Conservation (phyloP, 768 basidiomycete genomes). For the Leucocoprinus birnbaumii region DNA sequence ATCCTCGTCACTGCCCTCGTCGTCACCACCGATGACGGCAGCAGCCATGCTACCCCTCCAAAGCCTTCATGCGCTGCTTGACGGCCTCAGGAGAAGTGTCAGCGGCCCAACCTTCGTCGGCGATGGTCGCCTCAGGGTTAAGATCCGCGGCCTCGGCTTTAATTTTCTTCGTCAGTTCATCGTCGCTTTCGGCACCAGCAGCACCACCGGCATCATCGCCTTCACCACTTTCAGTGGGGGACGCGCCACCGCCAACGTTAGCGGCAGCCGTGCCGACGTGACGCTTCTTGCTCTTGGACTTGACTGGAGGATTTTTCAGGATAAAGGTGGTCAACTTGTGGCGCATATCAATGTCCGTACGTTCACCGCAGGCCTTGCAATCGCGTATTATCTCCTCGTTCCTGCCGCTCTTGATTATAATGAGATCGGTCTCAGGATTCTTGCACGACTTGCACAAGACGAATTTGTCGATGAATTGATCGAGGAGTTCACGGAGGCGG, state of each 20-base stretch:
- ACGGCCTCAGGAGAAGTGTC: slow-evolving; percentile 91
- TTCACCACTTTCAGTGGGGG: slow-evolving; percentile 32
- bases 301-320: slow-evolving; percentile 94
- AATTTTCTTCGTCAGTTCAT: slow-evolving; percentile 87
- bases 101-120: slow-evolving; percentile 85
- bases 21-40: slow-evolving; percentile 65
- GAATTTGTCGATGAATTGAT: slow-evolving; percentile 97
- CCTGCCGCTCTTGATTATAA: slow-evolving; percentile 81
- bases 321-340: slow-evolving; percentile 97
- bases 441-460: slow-evolving; percentile 97
- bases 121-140: slow-evolving; percentile 55
- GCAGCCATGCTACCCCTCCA: slow-evolving; percentile 59
- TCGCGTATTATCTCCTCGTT: slow-evolving; percentile 89
- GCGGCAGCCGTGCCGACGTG: slow-evolving; percentile 50
- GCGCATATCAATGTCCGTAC: slow-evolving; percentile 90
- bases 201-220: slow-evolving; percentile 35
- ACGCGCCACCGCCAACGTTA: slow-evolving; percentile 41
- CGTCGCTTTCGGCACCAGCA: slow-evolving; percentile 73
- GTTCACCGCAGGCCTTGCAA: slow-evolving; percentile 97
- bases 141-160: slow-evolving; percentile 85
- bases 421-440: slow-evolving; percentile 96
- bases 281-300: slow-evolving; percentile 63
- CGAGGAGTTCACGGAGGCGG: slow-evolving; percentile 92
- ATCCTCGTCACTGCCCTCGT: slow-evolving; percentile 88
- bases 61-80: slow-evolving; percentile 71